These are phyloP conservation scores for Citrus inodora DNA, from an alignment of 345 rosid species.

Conservation along the genomic window DNA sequence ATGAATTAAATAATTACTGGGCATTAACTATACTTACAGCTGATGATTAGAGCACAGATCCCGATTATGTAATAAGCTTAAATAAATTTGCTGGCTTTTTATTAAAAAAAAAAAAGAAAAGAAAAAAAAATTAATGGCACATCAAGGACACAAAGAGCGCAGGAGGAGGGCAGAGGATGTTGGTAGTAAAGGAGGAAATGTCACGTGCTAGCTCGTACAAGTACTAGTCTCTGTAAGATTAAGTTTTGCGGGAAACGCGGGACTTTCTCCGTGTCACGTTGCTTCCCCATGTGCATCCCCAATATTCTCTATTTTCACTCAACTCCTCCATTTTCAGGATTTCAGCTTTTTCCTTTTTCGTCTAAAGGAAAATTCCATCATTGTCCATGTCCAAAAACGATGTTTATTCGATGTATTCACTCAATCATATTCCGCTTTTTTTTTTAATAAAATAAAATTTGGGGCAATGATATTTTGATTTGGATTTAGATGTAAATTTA, in stretches of 20 bases:
- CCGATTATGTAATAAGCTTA: conserved; percentile 21
- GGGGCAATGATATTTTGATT: too few relatives aligned
- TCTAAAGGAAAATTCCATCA: not conserved
- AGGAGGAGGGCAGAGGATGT: conserved; percentile 18
- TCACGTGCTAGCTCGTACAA: conserved; percentile 29
- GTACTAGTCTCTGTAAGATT: not conserved
- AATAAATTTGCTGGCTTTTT: not conserved
- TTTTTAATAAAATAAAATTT: too few relatives aligned
- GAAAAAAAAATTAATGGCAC: not conserved
- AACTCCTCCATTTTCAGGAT: not conserved
- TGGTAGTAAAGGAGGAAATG: conserved; percentile 27
- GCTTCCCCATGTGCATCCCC: conserved; percentile 19
- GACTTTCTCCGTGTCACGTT: conserved; percentile 8
- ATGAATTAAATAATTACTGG: not conserved
- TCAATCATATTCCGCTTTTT: too few relatives aligned
- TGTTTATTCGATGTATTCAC: too few relatives aligned
- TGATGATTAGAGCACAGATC: conserved; percentile 63
- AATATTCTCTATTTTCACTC: not conserved
- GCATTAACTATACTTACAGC: not conserved
- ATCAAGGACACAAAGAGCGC: not conserved
- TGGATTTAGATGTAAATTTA: too few relatives aligned
- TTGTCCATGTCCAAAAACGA: not conserved
- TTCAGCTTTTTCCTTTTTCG: not conserved
- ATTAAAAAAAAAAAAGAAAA: not conserved
- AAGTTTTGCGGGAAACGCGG: conserved; percentile 25